These are phyloP conservation scores for Diversispora epigaea DNA, from an alignment of 192 early-diverging fungal genomes.

Conservation along the genomic window DNA sequence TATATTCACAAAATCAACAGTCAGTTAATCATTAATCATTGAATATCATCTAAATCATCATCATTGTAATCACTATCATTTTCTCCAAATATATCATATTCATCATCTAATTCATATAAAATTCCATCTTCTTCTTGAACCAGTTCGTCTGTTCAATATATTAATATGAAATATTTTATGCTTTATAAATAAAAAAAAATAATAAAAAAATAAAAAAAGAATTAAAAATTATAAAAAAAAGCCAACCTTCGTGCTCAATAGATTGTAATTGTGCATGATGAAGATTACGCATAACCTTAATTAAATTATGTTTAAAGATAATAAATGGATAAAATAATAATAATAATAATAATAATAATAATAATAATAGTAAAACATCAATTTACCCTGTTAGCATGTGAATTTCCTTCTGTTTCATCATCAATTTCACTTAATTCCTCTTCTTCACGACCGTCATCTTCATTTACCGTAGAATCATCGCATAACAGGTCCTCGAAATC, in stretches of 20 bases:
- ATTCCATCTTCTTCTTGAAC: neutral
- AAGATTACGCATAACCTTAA: constrained; percentile 12
- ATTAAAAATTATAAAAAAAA: neutral
- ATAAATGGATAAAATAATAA: neutral
- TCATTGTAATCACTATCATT: constrained; percentile 14
- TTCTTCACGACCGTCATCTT: neutral
- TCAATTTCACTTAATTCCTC: neutral
- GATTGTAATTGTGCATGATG: neutral
- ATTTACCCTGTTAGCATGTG: constrained; percentile 14
- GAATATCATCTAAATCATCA: neutral
- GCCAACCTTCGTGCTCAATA: neutral
- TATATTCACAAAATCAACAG: no score
- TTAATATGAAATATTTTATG: neutral
- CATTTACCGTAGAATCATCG: constrained; percentile 7
- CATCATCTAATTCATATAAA: constrained; percentile 14
- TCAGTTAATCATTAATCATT: neutral
- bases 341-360: neutral
- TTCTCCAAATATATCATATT: constrained; percentile 22
- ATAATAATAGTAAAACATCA: neutral
- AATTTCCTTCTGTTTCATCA: neutral
- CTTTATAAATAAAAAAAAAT: neutral
- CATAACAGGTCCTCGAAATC: constrained; percentile 19
- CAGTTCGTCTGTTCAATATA: constrained; percentile 6
- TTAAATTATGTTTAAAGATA: neutral
- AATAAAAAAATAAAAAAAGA: neutral